A percentile compares a stretch with the other conserved stretches of the same genome.
Evolutionary conservation across 306 rosid species (phyloP).

Genomic region (Nissolia schottii): DNA sequence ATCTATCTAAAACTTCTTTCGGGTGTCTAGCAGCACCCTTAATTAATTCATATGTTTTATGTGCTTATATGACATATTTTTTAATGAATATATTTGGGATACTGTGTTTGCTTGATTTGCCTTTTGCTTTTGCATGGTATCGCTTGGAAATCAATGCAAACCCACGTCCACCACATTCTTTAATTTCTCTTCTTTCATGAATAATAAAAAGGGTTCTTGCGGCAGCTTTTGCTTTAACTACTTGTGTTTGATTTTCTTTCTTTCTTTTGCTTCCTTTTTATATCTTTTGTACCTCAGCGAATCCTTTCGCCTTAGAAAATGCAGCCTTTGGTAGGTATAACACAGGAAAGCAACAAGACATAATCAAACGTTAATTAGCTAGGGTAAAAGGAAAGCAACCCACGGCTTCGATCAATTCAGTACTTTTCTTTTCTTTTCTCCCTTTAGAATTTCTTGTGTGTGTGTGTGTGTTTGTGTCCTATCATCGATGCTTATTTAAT

Average conservation of each 20-base stretch:
- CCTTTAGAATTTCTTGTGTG: slow-evolving; percentile 22
- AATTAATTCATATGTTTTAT: slow-evolving; percentile 18
- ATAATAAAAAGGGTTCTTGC: slow-evolving; percentile 57
- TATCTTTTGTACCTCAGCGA: slow-evolving; percentile 25
- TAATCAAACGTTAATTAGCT: slow-evolving; percentile 26
- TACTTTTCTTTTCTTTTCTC: slow-evolving; percentile 30
- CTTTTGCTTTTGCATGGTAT: slow-evolving; percentile 57
- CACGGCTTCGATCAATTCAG: slow-evolving; percentile 9
- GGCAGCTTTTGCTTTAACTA: slow-evolving; percentile 76
- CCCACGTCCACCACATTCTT: slow-evolving; percentile 43
- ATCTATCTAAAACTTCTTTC: too few relatives aligned
- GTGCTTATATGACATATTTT: background rate
- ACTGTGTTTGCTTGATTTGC: slow-evolving; percentile 22
- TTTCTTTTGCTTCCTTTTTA: slow-evolving; percentile 33
- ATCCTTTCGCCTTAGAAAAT: slow-evolving; percentile 15
- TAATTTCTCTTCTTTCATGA: slow-evolving; percentile 26
- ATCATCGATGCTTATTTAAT: background rate
- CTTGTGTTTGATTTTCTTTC: slow-evolving; percentile 40
- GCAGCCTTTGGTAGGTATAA: slow-evolving; percentile 32
- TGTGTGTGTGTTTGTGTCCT: background rate
- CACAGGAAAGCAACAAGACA: slow-evolving; percentile 47
- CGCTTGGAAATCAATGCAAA: slow-evolving; percentile 42
- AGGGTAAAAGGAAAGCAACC: slow-evolving; percentile 37
- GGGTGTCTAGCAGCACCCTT: too few relatives aligned
- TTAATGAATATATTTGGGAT: slow-evolving; percentile 17